Evolutionary conservation across 2,329 filamentous ascomycete genomes (phyloP).

Genomic region (Juglanconis sp.): DNA sequence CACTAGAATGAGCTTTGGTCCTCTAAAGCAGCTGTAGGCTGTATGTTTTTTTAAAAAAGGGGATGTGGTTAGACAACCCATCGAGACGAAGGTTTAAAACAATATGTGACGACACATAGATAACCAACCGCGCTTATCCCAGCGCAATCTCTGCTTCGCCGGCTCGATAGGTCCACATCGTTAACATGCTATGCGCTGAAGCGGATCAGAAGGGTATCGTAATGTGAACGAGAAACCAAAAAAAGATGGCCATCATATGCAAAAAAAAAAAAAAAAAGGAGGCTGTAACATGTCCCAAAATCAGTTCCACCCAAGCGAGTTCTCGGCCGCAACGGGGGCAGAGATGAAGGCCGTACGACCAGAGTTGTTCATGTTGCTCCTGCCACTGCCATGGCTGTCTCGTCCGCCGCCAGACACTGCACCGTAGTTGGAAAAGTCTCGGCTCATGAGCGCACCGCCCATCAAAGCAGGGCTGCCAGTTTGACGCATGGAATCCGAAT

Average conservation of each 20-base stretch:
- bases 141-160: conserved; percentile 13
- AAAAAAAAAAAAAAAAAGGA: conserved; percentile 23
- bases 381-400: conserved; percentile 66
- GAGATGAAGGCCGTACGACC: conserved; percentile 69
- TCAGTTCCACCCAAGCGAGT: conserved; percentile 95
- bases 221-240: conserved; percentile 27
- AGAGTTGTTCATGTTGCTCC: conserved; percentile 51
- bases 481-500: conserved; percentile 54
- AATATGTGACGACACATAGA: conserved; percentile 18
- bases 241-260: conserved; percentile 23
- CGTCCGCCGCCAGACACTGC: conserved; percentile 39
- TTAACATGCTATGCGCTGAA: conserved; percentile 23
- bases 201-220: conserved; percentile 44
- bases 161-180: conserved; percentile 26
- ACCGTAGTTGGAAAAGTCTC: conserved; percentile 54
- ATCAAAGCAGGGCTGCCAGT: conserved; percentile 60
- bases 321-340: conserved; percentile 86
- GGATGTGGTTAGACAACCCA: conserved; percentile 8
- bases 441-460: conserved; percentile 64
- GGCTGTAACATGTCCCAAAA: conserved; percentile 19
- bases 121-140: conserved; percentile 13
- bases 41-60: conserved; percentile 9
- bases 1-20: conserved; percentile 32
- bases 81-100: conserved; percentile 17
- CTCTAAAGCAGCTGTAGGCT: conserved; percentile 23